These are phyloP conservation scores for Schoenoplectus triqueter DNA, from an alignment of 202 grass and related monocot species.

Conservation along the genomic window DNA sequence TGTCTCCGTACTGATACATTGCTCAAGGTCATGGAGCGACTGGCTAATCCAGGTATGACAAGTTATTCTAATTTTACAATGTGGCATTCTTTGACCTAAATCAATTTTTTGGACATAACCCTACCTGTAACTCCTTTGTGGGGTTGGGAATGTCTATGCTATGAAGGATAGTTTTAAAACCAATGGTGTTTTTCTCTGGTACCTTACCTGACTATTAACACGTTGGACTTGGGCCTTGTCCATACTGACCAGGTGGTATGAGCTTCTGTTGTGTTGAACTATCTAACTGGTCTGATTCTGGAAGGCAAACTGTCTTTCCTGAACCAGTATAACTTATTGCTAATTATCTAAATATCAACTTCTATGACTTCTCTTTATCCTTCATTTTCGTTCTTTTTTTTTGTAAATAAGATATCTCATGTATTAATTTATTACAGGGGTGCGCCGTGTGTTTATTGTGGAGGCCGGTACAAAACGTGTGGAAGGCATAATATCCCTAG, in stretches of 20 bases:
- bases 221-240: background rate
- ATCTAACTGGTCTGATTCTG: background rate
- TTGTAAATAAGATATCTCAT: constrained; percentile 5
- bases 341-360: constrained; percentile 2
- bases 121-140: background rate
- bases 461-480: constrained; percentile 98
- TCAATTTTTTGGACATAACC: background rate
- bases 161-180: background rate
- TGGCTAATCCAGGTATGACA: constrained; percentile 82
- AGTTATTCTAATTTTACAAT: background rate
- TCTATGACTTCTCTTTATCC: background rate
- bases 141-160: background rate
- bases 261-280: background rate
- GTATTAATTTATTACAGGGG: constrained; percentile 46
- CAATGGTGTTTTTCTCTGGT: background rate
- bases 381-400: background rate
- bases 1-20: constrained; percentile 85
- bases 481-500: constrained; percentile 93
- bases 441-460: constrained; percentile 93
- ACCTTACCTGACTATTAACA: constrained; percentile 5
- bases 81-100: background rate
- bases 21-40: constrained; percentile 95
- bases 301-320: background rate
- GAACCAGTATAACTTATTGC: background rate
- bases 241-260: constrained; percentile 1